Evolutionary conservation across 2,329 filamentous ascomycete species (phyloP).

Genomic region (Leptographium procerum): DNA sequence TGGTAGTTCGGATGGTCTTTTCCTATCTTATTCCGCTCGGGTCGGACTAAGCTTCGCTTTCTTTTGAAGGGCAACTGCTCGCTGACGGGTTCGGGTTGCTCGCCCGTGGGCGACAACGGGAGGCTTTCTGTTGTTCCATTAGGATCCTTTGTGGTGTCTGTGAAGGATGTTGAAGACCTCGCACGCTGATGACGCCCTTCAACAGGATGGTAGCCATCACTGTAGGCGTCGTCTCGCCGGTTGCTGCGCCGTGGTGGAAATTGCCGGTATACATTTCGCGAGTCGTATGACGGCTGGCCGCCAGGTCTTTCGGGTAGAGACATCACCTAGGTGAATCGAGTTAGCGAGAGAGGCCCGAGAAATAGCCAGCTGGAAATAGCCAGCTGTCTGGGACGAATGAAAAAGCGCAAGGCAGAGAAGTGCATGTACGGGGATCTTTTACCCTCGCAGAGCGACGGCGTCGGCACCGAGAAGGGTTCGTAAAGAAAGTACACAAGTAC

Average conservation of each 20-base stretch:
- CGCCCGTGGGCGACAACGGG: conserved; percentile 40
- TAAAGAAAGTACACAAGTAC: background rate
- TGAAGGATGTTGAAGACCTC: conserved; percentile 40
- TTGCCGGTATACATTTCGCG: conserved; percentile 53
- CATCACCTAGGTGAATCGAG: conserved; percentile 32
- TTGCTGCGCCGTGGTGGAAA: conserved; percentile 57
- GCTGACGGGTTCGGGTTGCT: conserved; percentile 18
- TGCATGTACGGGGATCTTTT: background rate
- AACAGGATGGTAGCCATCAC: conserved; percentile 40
- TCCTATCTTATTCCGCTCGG: conserved; percentile 77
- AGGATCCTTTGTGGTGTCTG: conserved; percentile 44
- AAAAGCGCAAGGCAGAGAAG: background rate
- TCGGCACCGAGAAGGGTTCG: background rate
- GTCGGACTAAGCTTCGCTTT: conserved; percentile 81
- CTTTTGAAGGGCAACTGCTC: conserved; percentile 32
- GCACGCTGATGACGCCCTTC: conserved; percentile 39
- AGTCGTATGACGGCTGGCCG: conserved; percentile 48
- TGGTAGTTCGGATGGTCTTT: conserved; percentile 88
- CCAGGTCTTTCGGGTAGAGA: conserved; percentile 55
- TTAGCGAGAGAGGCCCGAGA: background rate
- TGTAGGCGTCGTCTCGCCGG: conserved; percentile 59
- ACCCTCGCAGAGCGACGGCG: background rate
- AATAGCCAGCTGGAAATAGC: background rate
- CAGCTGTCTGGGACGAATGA: background rate
- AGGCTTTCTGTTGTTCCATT: conserved; percentile 44